Evolutionary conservation across 2,329 filamentous ascomycete species (phyloP), one percentile per base, ranked within the genome.

Genomic region (Ophiobolus disseminans): DNA sequence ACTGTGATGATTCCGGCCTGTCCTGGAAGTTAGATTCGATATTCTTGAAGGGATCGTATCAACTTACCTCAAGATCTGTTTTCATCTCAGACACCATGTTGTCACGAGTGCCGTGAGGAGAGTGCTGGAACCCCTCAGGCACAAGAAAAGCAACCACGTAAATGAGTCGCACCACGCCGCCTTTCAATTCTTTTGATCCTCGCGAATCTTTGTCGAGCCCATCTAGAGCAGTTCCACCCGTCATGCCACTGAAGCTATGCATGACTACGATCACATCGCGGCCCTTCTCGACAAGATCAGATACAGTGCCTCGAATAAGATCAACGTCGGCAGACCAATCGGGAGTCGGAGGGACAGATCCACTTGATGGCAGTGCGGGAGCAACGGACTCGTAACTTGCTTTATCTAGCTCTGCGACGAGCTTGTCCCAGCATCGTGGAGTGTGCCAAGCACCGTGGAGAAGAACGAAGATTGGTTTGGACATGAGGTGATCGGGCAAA

Each of bases 401-500:
- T 26, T 35, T 35, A 7, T n/a, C 11, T 13, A 53, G 45, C 11
- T 32, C 32, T 3, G 14, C 19, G n/a, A 45, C 20, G 22, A 53
- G 17, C 20, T 13, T 13, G 21, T 37, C 44, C 40, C 41, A 55
- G 30, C 35, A 45, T 11, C 31, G n/a, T 8, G 51, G 48, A 8
- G 26, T 45, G 37, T 55, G 52, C 40, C 52, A 55, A 10, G 52
- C 52, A n/a, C 52, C 52, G 16, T 45, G 52, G 22, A 55, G 36
- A 17, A 45, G 38, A 13, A 55, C 52, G 37, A 55, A 45, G n/a
- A 40, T 28, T 34, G 48, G 52, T 31, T 55, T 55, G 11, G 52
- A 37, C 50, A 53, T 49, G n/a, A 32, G n/a, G 6, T n/a, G 7
- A 35, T 14, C 40, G 17, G 5, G 19, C 19, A 34, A 34, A 23